Conservation (phyloP, 176 grass and related monocot species). For the Tillandsia leiboldiana region DNA sequence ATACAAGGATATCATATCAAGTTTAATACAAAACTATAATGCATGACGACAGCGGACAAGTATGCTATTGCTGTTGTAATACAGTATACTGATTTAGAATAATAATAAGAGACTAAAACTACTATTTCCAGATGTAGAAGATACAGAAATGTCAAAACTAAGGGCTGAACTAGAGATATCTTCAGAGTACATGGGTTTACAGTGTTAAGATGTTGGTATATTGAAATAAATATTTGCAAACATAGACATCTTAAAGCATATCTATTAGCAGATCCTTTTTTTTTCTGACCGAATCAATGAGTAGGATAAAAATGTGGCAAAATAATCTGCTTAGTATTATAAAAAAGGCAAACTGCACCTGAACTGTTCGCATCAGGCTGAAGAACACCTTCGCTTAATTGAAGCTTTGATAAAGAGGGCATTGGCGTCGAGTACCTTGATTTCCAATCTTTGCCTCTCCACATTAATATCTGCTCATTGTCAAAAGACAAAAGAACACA, state of each 20-base stretch:
- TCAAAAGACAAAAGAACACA: constrained; percentile 92
- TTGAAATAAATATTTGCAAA: neutral
- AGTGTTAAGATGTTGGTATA: neutral
- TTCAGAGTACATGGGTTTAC: neutral
- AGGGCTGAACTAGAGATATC: neutral
- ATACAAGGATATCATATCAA: constrained; percentile 4
- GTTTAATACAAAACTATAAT: neutral
- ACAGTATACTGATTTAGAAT: too few species aligned
- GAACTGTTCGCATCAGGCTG: constrained; percentile 36
- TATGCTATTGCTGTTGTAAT: too few species aligned
- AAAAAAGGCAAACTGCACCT: constrained; percentile 31
- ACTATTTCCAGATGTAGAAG: too few species aligned
- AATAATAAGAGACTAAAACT: too few species aligned
- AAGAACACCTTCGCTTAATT: constrained; percentile 14
- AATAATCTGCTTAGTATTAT: neutral
- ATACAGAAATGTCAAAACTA: too few species aligned
- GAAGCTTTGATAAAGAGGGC: constrained; percentile 33
- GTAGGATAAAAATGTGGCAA: neutral
- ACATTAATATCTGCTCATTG: constrained; percentile 78
- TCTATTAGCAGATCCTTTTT: too few species aligned
- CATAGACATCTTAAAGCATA: neutral
- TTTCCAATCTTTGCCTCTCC: constrained; percentile 85
- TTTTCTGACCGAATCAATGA: neutral
- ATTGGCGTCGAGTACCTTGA: constrained; percentile 54
- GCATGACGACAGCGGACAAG: too few species aligned